A percentile compares a stretch with the other conserved stretches of the same genome.
Conservation (phyloP, 2,329 filamentous ascomycete genomes). For the Colletotrichum destructivum region DNA sequence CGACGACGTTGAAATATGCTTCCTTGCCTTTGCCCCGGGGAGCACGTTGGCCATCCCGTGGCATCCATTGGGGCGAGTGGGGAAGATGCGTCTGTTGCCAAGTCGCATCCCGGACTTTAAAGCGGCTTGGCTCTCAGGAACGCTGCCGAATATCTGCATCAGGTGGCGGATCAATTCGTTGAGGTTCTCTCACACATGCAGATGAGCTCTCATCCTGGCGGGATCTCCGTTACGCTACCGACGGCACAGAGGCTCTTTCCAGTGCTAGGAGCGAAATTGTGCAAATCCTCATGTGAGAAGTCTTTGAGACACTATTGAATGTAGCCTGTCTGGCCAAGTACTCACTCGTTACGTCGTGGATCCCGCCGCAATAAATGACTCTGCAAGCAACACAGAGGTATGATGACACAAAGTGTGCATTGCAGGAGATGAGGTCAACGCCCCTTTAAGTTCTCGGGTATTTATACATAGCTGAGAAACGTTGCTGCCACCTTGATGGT, state of each 20-base stretch:
- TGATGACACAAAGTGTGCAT: background rate
- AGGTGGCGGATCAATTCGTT: slow-evolving; percentile 33
- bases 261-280: background rate
- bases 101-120: slow-evolving; percentile 21
- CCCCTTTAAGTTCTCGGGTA: background rate
- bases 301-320: slow-evolving; percentile 19
- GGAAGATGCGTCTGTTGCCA: slow-evolving; percentile 12
- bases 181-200: background rate
- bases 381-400: slow-evolving; percentile 6
- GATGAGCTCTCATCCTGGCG: background rate
- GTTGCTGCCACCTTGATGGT: slow-evolving; percentile 1
- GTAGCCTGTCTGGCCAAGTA: slow-evolving; percentile 25
- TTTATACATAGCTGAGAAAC: slow-evolving; percentile 9
- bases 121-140: slow-evolving; percentile 39
- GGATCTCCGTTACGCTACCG: background rate
- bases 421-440: slow-evolving; percentile 12
- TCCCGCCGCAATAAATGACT: background rate
- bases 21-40: slow-evolving; percentile 5
- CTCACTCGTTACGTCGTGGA: background rate
- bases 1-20: slow-evolving; percentile 31
- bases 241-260: slow-evolving; percentile 6
- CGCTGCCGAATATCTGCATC: slow-evolving; percentile 13
- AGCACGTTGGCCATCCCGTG: slow-evolving; percentile 36
- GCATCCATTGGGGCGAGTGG: slow-evolving; percentile 37
- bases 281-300: slow-evolving; percentile 1